These are phyloP conservation scores for Pythium aristosporum DNA, from an alignment of 352 stramenopile species.

Conservation along the genomic window DNA sequence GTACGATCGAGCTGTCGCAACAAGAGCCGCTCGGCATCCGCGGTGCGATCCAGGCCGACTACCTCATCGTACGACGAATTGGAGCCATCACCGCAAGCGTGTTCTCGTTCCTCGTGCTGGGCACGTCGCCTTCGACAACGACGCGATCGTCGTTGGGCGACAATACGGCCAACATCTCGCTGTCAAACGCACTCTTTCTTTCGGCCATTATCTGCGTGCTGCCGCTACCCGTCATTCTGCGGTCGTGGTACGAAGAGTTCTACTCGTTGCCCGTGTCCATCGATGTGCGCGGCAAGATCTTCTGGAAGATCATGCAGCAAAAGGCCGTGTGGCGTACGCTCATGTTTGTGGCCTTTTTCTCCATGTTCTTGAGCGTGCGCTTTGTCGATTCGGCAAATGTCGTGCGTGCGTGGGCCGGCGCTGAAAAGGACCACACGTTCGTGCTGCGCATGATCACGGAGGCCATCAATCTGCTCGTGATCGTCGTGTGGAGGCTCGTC, in stretches of 20 bases:
- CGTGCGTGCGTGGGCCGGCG: neutral
- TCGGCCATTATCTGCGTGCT: constrained; percentile 27
- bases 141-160: neutral
- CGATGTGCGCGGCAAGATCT: constrained; percentile 34
- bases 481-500: constrained; percentile 19
- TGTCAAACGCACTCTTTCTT: constrained; percentile 34
- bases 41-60: constrained; percentile 28
- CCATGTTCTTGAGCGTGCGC: constrained; percentile 31
- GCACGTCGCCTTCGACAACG: too few species aligned
- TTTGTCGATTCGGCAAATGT: constrained; percentile 26
- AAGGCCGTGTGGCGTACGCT: constrained; percentile 42
- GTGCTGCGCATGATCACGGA: constrained; percentile 35
- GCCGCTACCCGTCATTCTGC: constrained; percentile 34
- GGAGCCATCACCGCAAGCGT: constrained; percentile 12
- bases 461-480: constrained; percentile 28
- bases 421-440: constrained; percentile 17
- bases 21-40: constrained; percentile 31
- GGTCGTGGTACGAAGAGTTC: constrained; percentile 35
- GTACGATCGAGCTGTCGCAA: constrained; percentile 38
- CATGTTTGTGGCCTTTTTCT: constrained; percentile 44
- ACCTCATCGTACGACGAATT: constrained; percentile 33
- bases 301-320: constrained; percentile 52
- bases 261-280: constrained; percentile 36
- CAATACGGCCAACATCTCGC: neutral
- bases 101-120: constrained; percentile 3